Percentiles rank a stretch among this genome's conserved stretches.
These are phyloP conservation scores for Aspergillus chevalieri DNA, from an alignment of 2,329 filamentous ascomycete genomes.

Conservation along the genomic window DNA sequence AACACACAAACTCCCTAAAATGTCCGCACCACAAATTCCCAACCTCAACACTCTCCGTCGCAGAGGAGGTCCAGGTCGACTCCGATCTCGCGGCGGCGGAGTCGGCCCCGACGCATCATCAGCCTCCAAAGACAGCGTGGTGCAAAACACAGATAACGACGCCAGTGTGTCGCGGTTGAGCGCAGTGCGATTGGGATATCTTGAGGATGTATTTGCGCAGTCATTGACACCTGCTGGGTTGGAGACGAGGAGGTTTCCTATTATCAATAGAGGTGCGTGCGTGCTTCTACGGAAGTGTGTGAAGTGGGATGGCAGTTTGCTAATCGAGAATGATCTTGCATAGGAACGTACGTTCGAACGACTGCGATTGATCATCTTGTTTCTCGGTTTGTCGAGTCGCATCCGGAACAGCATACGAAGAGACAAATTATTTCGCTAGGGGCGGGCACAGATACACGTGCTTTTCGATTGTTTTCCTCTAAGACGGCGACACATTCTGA, in stretches of 20 bases:
- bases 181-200: conserved; percentile 77
- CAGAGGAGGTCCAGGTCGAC: conserved; percentile 44
- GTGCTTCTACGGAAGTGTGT: conserved; percentile 12
- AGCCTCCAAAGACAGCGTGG: conserved; percentile 57
- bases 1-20: conserved; percentile 31
- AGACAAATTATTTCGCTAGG: conserved; percentile 85
- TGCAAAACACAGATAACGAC: conserved; percentile 88
- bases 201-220: conserved; percentile 72
- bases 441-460: conserved; percentile 87
- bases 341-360: conserved; percentile 90
- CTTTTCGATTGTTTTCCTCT: conserved; percentile 63
- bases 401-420: conserved; percentile 15
- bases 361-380: conserved; percentile 75
- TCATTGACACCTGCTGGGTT: conserved; percentile 54
- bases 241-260: conserved; percentile 65
- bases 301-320: not conserved
- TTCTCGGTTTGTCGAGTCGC: conserved; percentile 57
- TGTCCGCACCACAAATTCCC: conserved; percentile 70
- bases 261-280: conserved; percentile 78
- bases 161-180: conserved; percentile 83
- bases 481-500: conserved; percentile 35
- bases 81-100: conserved; percentile 38
- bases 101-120: conserved; percentile 21
- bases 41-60: conserved; percentile 62
- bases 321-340: conserved; percentile 3